Percentiles rank a stretch among this genome's conserved stretches.
Evolutionary conservation across 768 basidiomycete genomes (phyloP).

Genomic region (Chalciporus chontae): DNA sequence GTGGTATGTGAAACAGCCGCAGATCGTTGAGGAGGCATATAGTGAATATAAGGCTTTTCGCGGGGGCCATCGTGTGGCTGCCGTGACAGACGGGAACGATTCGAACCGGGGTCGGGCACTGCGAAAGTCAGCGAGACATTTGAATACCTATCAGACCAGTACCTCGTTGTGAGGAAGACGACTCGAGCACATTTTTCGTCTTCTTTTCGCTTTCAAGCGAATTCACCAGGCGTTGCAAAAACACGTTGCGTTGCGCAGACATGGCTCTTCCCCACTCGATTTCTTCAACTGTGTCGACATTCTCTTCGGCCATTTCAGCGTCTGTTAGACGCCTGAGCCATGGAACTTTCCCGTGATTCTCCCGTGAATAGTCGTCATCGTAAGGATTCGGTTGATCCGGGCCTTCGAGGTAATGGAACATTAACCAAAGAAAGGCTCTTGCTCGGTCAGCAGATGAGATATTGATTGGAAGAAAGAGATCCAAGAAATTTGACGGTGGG

Average conservation of each 20-base stretch:
- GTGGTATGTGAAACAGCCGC: slow-evolving; percentile 9
- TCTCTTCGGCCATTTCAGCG: slow-evolving; percentile 59
- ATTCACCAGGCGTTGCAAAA: slow-evolving; percentile 66
- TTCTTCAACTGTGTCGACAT: slow-evolving; percentile 76
- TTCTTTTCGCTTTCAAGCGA: slow-evolving; percentile 51
- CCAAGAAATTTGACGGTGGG: slow-evolving; percentile 68
- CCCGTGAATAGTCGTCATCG: slow-evolving; percentile 58
- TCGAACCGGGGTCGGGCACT: slow-evolving; percentile 23
- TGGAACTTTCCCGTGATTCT: slow-evolving; percentile 62
- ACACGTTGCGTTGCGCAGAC: slow-evolving; percentile 66
- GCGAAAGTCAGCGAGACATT: slow-evolving; percentile 10
- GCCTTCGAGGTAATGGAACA: slow-evolving; percentile 78
- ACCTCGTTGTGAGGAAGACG: slow-evolving; percentile 27
- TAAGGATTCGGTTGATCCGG: slow-evolving; percentile 68
- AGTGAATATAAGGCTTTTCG: slow-evolving; percentile 34
- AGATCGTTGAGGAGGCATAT: slow-evolving; percentile 28
- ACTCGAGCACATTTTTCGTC: slow-evolving; percentile 34
- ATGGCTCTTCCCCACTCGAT: slow-evolving; percentile 73
- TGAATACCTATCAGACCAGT: slow-evolving; percentile 1
- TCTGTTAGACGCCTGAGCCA: slow-evolving; percentile 51
- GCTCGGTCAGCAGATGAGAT: slow-evolving; percentile 73
- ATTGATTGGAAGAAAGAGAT: slow-evolving; percentile 78
- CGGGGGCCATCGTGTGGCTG: slow-evolving; percentile 22
- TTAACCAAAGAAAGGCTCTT: slow-evolving; percentile 76
- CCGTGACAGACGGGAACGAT: slow-evolving; percentile 26